Base-by-base conservation (phyloP, 2,329 filamentous ascomycete genomes). In the Sclerotinia subarctica region DNA sequence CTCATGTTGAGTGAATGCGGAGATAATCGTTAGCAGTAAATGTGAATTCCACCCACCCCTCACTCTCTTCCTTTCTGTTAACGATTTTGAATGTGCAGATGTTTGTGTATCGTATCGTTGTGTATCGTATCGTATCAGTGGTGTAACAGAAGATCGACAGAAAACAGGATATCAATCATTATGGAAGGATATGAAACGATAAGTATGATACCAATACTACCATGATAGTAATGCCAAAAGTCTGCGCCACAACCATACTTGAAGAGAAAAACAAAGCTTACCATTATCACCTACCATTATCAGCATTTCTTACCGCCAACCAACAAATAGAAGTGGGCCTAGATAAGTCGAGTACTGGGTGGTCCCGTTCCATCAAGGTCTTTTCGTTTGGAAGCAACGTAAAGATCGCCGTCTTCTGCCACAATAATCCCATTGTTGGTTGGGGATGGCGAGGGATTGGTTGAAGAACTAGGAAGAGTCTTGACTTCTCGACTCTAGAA, bases 1-100 rank as follows among this genome's bases (percentile, higher is more conserved):
- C 32, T 51, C 49, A 64, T 64, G 19, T 64, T 65, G 49, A 24
- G 24, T 56, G 62, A 65, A 44, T 65, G 26, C 35, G 21, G 44
- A 35, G 15, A 24, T 49, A 5, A 49, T 8, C 38, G 21, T 35
- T 11, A 5, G 58, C 35, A 7, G 44, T 60, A 44, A 60, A 49
- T 49, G 19, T 35, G n/a, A 49, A 60, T n/a, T 47, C 15, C 53
- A 32, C 53, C 15, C 53, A 32, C 53, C 29, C 21, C 7, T 21
- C 24, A 6, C 24, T 49, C 21, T 35, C 10, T 49, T 35, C 13
- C 29, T 49, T 47, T 17, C 24, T n/a, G 21, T 60, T 8, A 6
- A 13, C 26, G 35, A 47, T 1, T 58, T 46, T 58, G 56, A 44
- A 7, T 21, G 17, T 26, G 13, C 26, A 46, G 46, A 32, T 35